Evolutionary conservation across 2,329 filamentous ascomycete species (phyloP), one percentile per base, ranked within the genome.

Genomic region (Aciculosporium take): DNA sequence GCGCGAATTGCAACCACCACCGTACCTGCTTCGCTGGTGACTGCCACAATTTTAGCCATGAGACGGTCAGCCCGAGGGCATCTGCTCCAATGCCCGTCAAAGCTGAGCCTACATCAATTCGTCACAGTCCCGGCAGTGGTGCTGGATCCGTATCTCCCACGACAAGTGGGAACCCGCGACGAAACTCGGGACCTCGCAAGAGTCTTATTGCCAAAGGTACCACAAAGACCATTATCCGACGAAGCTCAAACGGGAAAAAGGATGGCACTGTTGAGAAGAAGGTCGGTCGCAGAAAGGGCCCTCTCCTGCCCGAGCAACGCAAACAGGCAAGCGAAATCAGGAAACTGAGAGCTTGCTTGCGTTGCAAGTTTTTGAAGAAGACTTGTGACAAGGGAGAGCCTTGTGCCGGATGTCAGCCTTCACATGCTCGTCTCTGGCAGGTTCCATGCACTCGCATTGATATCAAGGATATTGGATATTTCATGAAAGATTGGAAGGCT

Each of bases 401-500:
- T 44, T 96, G 89, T 63, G 84, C 81, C 54, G 89, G 89, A 37
- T 96, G 89, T 68, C 84, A 94, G 66, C 89, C 89, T 39, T 94
- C 88, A 17, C 89, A 96, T 61, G 89, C 89, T 48, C 81, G 89
- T 49, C 72, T 96, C 40, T 96, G 89, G 89, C 88, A 95, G 65
- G 89, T 96, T 34, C 89, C 89, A 46, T 96, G 89, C 71, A 96
- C 89, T 31, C 84, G 89, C 47, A 94, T 95, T 56, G 89, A 95
- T 62, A 96, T 96, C 71, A 95, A 94, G 73, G 89, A 96, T 55
- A 94, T 96, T 55, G 84, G 79, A 33, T 94, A 93, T 64, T 96
- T 96, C 70, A 91, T 95, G 84, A 95, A 95, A 71, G 89, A 95
- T 63, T 96, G 88, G 88, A 94, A 89, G 66, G 88, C 87, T 34